Conservation (phyloP, 768 basidiomycete genomes). For the Leccinum uliginosum region DNA sequence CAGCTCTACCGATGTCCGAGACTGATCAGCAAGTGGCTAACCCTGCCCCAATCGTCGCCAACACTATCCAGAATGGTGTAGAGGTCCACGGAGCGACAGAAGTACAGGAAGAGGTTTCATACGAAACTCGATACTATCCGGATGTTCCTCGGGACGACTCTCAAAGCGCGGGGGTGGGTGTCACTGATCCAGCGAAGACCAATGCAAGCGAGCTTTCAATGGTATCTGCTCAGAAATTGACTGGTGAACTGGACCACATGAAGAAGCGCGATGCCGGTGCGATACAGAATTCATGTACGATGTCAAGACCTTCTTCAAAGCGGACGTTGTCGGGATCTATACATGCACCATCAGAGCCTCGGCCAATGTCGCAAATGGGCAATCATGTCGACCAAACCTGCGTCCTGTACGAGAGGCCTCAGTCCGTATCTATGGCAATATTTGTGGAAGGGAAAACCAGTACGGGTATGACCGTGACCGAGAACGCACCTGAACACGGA, state of each 20-base stretch:
- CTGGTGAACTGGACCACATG: neutral
- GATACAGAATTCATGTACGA: neutral
- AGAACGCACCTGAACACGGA: neutral
- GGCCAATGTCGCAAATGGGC: neutral
- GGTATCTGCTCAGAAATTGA: neutral
- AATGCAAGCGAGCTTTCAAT: neutral
- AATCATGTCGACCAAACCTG: neutral
- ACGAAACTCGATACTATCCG: neutral
- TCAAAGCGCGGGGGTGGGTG: neutral
- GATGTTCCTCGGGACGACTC: neutral
- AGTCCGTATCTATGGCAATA: neutral
- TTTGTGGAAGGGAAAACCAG: neutral
- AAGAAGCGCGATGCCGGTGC: neutral
- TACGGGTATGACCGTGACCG: neutral
- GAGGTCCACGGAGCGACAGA: neutral
- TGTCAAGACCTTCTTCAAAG: neutral
- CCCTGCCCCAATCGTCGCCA: neutral
- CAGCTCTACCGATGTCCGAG: neutral
- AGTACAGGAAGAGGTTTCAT: neutral
- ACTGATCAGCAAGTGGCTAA: neutral
- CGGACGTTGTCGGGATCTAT: constrained; percentile 13
- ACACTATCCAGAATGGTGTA: neutral
- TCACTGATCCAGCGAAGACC: neutral
- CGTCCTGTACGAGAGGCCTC: neutral
- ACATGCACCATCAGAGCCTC: constrained; percentile 9